Evolutionary conservation across 768 basidiomycete genomes (phyloP).

Genomic region (Tulasnella sp.): DNA sequence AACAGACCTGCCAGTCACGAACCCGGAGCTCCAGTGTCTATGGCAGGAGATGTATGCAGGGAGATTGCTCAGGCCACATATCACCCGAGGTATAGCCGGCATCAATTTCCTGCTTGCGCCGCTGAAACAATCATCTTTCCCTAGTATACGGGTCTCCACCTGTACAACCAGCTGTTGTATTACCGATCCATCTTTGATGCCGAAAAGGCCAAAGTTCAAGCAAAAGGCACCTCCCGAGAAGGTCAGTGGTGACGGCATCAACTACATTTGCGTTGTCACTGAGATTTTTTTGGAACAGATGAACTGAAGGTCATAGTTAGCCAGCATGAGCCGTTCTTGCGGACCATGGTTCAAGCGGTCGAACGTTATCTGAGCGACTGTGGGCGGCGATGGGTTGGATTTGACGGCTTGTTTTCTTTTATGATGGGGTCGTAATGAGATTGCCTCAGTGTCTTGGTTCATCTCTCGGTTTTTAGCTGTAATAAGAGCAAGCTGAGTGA

Average conservation of each 20-base stretch:
- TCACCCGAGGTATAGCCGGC: constrained; percentile 55
- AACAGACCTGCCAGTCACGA: constrained; percentile 66
- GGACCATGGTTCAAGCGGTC: constrained; percentile 43
- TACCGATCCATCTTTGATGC: constrained; percentile 68
- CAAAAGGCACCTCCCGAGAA: constrained; percentile 35
- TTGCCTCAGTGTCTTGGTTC: not conserved
- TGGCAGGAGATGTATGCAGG: constrained; percentile 65
- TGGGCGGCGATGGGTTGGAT: constrained; percentile 82
- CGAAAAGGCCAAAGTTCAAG: constrained; percentile 45
- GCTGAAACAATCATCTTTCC: not conserved
- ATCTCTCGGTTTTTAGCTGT: too few species aligned
- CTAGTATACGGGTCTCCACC: constrained; percentile 70
- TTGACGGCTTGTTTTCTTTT: constrained; percentile 67
- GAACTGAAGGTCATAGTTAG: constrained; percentile 40
- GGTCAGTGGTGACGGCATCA: constrained; percentile 13
- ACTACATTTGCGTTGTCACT: not conserved
- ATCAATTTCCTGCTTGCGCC: not conserved
- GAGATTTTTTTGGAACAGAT: constrained; percentile 31
- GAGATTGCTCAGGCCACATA: constrained; percentile 58
- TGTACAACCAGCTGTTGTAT: constrained; percentile 88
- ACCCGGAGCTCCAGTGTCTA: constrained; percentile 95
- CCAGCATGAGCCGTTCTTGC: constrained; percentile 43
- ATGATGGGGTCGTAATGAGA: constrained; percentile 32
- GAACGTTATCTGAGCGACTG: constrained; percentile 77
- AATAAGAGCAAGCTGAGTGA: too few species aligned